Conservation (phyloP, 495 filamentous ascomycete species). For the Aspergillus steynii region DNA sequence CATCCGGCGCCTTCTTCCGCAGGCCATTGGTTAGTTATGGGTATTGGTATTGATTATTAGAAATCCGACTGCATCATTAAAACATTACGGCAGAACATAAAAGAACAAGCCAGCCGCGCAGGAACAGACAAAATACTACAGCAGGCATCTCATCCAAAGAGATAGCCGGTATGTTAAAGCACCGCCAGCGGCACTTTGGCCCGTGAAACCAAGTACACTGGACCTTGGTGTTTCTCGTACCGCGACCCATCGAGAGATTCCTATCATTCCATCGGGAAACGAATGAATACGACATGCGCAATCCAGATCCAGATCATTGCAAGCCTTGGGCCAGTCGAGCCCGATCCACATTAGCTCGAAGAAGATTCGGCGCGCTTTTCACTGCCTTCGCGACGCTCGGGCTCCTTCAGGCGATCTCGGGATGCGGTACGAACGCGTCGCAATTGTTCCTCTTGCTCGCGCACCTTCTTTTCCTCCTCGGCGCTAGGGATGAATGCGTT, state of each 20-base stretch:
- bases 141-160: neutral
- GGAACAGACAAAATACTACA: neutral
- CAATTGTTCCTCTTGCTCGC: conserved; percentile 37
- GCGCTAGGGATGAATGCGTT: conserved; percentile 44
- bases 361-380: conserved; percentile 25
- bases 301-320: neutral
- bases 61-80: neutral
- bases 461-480: conserved; percentile 39
- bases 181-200: conserved; percentile 26
- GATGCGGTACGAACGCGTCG: conserved; percentile 36
- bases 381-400: conserved; percentile 29
- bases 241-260: neutral
- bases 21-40: neutral
- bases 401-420: conserved; percentile 41
- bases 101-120: neutral
- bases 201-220: conserved; percentile 1
- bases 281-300: neutral
- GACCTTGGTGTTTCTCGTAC: neutral
- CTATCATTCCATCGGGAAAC: neutral
- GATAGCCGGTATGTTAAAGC: conserved; percentile 11
- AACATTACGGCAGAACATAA: neutral
- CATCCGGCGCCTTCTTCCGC: neutral
- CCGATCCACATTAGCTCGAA: conserved; percentile 13
- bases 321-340: neutral
- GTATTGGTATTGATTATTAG: neutral